These are phyloP conservation scores for Circinella umbellata DNA, from an alignment of 371 early-diverging fungal genomes.

Conservation along the genomic window DNA sequence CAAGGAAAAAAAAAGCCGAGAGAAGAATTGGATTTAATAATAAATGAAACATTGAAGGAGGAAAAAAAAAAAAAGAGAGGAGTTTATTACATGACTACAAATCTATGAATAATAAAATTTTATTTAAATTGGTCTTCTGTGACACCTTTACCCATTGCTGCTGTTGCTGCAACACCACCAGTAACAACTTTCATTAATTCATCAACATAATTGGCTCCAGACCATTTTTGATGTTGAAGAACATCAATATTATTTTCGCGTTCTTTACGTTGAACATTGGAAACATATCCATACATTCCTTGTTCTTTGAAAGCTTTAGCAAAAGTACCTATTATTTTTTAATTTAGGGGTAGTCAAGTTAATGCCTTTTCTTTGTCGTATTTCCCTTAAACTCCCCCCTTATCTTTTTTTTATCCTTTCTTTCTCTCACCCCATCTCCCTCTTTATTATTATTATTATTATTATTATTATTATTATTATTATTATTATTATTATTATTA, in stretches of 20 bases:
- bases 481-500: too few relatives aligned
- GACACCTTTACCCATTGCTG: slow-evolving; percentile 97
- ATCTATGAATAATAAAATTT: background rate
- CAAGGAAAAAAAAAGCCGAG: too few relatives aligned
- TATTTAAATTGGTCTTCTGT: slow-evolving; percentile 78
- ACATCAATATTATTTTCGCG: slow-evolving; percentile 92
- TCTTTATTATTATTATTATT: too few relatives aligned
- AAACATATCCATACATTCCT: slow-evolving; percentile 97
- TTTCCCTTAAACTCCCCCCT: background rate
- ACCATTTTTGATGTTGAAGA: slow-evolving; percentile 97
- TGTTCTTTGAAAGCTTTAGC: slow-evolving; percentile 87
- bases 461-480: too few relatives aligned
- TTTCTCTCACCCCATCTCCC: too few relatives aligned
- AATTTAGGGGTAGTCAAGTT: slow-evolving; percentile 1
- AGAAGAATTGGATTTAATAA: too few relatives aligned
- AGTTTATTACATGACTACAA: too few relatives aligned
- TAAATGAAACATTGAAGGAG: too few relatives aligned
- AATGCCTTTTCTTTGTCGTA: slow-evolving; percentile 8
- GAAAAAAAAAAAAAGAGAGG: too few relatives aligned
- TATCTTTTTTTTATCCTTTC: too few relatives aligned
- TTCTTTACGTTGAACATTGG: slow-evolving; percentile 94
- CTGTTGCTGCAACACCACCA: slow-evolving; percentile 94
- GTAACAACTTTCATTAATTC: slow-evolving; percentile 90
- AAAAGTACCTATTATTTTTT: slow-evolving; percentile 71
- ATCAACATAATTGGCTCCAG: slow-evolving; percentile 96